These are phyloP conservation scores for Thielaviopsis ethacetica DNA, from an alignment of 2,329 filamentous ascomycete species.

Conservation along the genomic window DNA sequence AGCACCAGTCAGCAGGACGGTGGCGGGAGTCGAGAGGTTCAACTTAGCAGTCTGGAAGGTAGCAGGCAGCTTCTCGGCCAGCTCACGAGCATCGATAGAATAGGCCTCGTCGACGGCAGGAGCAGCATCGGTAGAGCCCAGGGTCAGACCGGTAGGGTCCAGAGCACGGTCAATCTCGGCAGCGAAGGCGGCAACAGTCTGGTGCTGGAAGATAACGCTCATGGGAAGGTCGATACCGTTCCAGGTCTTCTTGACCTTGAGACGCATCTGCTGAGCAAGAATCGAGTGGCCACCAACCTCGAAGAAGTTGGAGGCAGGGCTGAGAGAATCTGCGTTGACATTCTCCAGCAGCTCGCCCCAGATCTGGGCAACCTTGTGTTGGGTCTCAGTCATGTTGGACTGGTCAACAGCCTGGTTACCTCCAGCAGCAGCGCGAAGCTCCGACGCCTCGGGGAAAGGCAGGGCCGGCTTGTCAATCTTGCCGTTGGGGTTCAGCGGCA, in stretches of 20 bases:
- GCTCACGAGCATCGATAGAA: slow-evolving; percentile 33
- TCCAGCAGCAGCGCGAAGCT: slow-evolving; percentile 10
- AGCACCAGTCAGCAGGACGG: slow-evolving; percentile 71
- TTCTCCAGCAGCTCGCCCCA: slow-evolving; percentile 14
- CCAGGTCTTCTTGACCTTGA: slow-evolving; percentile 17
- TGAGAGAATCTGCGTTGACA: slow-evolving; percentile 12
- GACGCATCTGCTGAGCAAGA: slow-evolving; percentile 40
- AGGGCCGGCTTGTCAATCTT: slow-evolving; percentile 66
- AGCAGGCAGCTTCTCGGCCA: slow-evolving; percentile 32
- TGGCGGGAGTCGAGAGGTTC: slow-evolving; percentile 23
- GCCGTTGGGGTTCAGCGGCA: slow-evolving; percentile 44
- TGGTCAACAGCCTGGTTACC: slow-evolving; percentile 28
- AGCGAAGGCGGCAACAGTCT: slow-evolving; percentile 18
- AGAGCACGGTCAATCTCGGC: slow-evolving; percentile 17
- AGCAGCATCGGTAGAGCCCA: slow-evolving; percentile 16
- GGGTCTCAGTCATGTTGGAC: slow-evolving; percentile 22
- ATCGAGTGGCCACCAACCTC: slow-evolving; percentile 24
- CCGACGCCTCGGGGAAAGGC: slow-evolving; percentile 43
- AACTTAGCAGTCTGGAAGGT: slow-evolving; percentile 18
- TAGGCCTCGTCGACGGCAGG: slow-evolving; percentile 25
- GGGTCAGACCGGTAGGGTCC: slow-evolving; percentile 15
- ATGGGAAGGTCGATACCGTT: slow-evolving; percentile 19
- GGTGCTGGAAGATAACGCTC: slow-evolving; percentile 18
- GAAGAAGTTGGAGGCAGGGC: slow-evolving; percentile 22
- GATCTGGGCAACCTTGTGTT: slow-evolving; percentile 14